phyloP scores from a whole-genome alignment of 768 basidiomycete species.

The Lactarius quietus region DNA sequence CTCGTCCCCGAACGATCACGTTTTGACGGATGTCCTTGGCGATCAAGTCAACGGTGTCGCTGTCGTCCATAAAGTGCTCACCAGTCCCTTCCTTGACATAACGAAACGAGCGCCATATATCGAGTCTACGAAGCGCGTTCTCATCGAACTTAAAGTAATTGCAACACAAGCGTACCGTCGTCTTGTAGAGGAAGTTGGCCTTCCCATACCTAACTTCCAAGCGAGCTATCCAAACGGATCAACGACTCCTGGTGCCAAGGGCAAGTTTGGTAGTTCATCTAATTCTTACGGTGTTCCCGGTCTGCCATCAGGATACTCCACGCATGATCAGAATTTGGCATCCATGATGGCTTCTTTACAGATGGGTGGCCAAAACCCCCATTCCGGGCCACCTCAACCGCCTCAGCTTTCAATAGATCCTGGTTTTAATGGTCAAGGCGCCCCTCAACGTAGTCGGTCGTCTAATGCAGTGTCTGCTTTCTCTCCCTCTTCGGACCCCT shows the following conservation, averaged over 20 bases:
- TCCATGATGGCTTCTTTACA: constrained; percentile 93
- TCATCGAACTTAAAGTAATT: constrained; percentile 88
- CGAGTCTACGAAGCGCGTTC: constrained; percentile 85
- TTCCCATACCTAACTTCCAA: constrained; percentile 86
- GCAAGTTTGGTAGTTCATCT: constrained; percentile 47
- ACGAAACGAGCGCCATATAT: constrained; percentile 63
- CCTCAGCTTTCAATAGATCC: constrained; percentile 73
- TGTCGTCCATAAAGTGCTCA: constrained; percentile 88
- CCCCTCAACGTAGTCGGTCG: constrained; percentile 27
- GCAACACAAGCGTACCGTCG: constrained; percentile 93
- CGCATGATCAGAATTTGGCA: constrained; percentile 79
- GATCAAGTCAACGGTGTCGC: constrained; percentile 97
- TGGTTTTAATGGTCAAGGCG: constrained; percentile 42
- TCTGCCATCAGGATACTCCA: constrained; percentile 73
- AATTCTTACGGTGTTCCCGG: constrained; percentile 66
- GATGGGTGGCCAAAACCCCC: constrained; percentile 85
- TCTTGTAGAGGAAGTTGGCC: constrained; percentile 90
- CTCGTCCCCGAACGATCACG: constrained; percentile 84
- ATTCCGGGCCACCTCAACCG: constrained; percentile 70
- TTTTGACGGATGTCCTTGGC: constrained; percentile 87
- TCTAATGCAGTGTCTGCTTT: constrained; percentile 44
- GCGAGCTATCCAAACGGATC: constrained; percentile 66
- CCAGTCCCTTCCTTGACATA: constrained; percentile 79
- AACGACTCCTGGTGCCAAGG: constrained; percentile 58
- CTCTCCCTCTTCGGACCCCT: constrained; percentile 51